Evolutionary conservation across 768 basidiomycete species (phyloP).

Genomic region (Leccinum arenicola): DNA sequence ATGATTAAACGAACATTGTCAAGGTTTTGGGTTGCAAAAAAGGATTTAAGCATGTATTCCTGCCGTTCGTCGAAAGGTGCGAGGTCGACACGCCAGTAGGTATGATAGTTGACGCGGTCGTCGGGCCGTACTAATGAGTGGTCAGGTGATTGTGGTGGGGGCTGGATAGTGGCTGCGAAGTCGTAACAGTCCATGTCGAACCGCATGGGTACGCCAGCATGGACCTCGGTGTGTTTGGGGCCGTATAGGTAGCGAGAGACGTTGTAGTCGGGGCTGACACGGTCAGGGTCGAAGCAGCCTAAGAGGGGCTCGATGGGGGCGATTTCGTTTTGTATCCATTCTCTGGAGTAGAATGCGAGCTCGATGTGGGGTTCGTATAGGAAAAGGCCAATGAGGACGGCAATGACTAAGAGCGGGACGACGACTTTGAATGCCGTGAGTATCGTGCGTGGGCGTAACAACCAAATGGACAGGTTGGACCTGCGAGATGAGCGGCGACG

Average conservation of each 20-base stretch:
- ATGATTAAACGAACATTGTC: constrained; percentile 64
- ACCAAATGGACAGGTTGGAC: constrained; percentile 22
- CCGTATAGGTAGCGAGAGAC: constrained; percentile 61
- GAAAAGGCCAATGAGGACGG: constrained; percentile 48
- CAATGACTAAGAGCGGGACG: constrained; percentile 35
- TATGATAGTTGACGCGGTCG: constrained; percentile 71
- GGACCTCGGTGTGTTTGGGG: constrained; percentile 64
- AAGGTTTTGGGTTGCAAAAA: constrained; percentile 87
- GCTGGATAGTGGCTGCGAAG: constrained; percentile 79
- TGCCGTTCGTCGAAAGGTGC: constrained; percentile 78
- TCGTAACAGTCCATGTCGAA: constrained; percentile 90
- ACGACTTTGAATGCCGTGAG: constrained; percentile 42
- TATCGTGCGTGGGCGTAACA: constrained; percentile 36
- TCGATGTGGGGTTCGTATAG: constrained; percentile 86
- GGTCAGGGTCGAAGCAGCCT: constrained; percentile 69
- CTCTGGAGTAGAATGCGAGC: constrained; percentile 70
- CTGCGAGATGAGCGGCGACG: constrained; percentile 25
- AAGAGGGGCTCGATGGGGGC: constrained; percentile 57
- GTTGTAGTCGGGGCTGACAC: constrained; percentile 67
- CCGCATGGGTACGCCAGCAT: constrained; percentile 76
- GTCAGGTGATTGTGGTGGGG: constrained; percentile 9
- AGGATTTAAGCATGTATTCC: constrained; percentile 88
- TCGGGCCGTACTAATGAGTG: constrained; percentile 26
- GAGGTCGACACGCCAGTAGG: constrained; percentile 93
- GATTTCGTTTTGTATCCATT: constrained; percentile 76